These are phyloP conservation scores for Colletotrichum orbiculare DNA, from an alignment of 2,329 filamentous ascomycete species.

Conservation along the genomic window DNA sequence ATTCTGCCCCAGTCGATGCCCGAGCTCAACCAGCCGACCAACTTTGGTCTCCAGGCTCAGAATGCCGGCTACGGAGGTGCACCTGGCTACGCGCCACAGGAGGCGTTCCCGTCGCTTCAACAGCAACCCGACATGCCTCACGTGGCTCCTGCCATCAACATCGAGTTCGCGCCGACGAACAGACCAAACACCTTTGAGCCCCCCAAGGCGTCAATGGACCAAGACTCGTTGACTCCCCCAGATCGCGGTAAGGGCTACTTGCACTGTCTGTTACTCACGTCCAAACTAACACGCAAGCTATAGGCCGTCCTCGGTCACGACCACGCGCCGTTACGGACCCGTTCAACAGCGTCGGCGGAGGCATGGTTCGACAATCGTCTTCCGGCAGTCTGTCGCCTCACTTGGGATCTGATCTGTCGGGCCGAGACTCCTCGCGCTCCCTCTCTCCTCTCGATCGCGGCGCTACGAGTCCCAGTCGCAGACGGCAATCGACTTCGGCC, in stretches of 20 bases:
- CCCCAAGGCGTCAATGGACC: conserved; percentile 72
- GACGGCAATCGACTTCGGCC: conserved; percentile 72
- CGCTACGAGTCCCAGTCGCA: conserved; percentile 57
- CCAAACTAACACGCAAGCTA: conserved; percentile 38
- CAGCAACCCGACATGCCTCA: conserved; percentile 73
- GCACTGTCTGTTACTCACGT: too few species aligned
- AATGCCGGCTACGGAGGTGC: conserved; percentile 51
- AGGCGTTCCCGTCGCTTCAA: conserved; percentile 64
- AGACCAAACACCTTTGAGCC: conserved; percentile 74
- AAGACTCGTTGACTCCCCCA: conserved; percentile 87
- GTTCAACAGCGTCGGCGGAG: conserved; percentile 60
- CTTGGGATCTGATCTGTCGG: conserved; percentile 56
- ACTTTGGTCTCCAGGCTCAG: conserved; percentile 56
- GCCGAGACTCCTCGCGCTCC: conserved; percentile 63
- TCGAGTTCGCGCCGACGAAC: conserved; percentile 86
- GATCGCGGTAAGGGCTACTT: conserved; percentile 64
- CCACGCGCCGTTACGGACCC: conserved; percentile 70
- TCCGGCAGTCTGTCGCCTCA: conserved; percentile 61
- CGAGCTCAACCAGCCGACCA: conserved; percentile 60
- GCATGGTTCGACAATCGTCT: conserved; percentile 52
- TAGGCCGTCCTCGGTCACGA: conserved; percentile 61
- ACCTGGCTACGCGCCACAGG: conserved; percentile 51
- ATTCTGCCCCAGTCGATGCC: conserved; percentile 67
- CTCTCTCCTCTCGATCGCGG: conserved; percentile 69
- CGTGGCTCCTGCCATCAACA: conserved; percentile 95